Percentiles rank a stretch among this genome's conserved stretches.
Evolutionary conservation across 1,284 basidiomycete genomes (phyloP).

Genomic region (Puccinia triticina): DNA sequence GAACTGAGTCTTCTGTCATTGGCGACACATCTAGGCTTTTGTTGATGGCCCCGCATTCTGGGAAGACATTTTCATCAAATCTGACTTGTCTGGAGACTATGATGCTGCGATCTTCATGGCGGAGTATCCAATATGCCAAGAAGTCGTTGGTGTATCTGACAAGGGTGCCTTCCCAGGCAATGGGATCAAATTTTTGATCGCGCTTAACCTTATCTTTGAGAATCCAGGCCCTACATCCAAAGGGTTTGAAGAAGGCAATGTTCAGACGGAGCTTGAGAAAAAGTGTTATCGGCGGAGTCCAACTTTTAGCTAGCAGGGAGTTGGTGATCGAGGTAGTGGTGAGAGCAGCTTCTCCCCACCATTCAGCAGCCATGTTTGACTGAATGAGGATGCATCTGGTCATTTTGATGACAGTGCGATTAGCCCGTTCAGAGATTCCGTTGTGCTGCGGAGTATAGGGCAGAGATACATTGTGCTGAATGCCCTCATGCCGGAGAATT

Average conservation of each 20-base stretch:
- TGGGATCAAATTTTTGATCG: background rate
- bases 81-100: background rate
- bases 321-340: background rate
- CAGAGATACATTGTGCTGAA: background rate
- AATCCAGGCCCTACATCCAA: background rate
- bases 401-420: background rate
- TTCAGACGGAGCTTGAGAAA: background rate
- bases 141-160: background rate
- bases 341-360: background rate
- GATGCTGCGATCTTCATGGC: background rate
- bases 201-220: background rate
- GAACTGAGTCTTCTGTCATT: too few species aligned
- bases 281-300: background rate
- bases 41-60: too few species aligned
- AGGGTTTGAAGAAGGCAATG: background rate
- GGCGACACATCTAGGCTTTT: too few species aligned
- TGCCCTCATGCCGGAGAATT: background rate
- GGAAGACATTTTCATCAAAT: background rate
- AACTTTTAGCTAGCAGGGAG: background rate
- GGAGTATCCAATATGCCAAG: background rate
- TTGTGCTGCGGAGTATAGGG: conserved; percentile 11
- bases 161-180: background rate
- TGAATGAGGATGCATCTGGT: background rate
- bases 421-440: background rate
- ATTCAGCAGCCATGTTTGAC: background rate